Evolutionary conservation across 805 yeast genomes (phyloP), one percentile per base, ranked within the genome.

Genomic region (Candida rishiriensis): DNA sequence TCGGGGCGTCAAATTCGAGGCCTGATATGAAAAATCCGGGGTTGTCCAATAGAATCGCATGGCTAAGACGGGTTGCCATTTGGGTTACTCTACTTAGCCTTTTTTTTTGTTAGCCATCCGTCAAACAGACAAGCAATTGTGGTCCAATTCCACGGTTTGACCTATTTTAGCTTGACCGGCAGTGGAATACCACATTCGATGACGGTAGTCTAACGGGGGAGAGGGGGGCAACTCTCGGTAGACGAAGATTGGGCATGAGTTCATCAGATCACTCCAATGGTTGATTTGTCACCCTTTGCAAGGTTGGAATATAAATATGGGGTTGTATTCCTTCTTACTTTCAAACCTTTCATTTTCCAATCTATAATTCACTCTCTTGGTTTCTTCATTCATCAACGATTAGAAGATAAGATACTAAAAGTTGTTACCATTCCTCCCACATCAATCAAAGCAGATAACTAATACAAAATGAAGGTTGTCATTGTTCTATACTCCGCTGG

Each of bases 401-500:
- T 16, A 21, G 26, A 7, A 16, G 16, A 10, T 26, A 29, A 42
- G 30, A 36, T 29, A 40, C 35, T 42, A 35, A 43, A 30, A 39
- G 26, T 21, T 21, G 7, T 7, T 7, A 21, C 26, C 26, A 21
- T 7, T 21, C 7, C 7, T 5, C 26, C 26, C 26, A 21, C 26
- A 21, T 7, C 4, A 5, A 21, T 32, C 26, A 38, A 29, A 16
- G 31, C 33, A 17, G n/a, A 42, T n/a, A 21, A 26, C n/a, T 14
- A 38, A 37, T 52, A 42, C 28, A 49, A 32, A 31, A 56, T 56
- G 58, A 72, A 72, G 61, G 73, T 81, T 45, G 71, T 81, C 50
- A 65, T 80, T 43, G 83, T 80, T 42, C 70, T 81, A 51, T 81
- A 80, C 70, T 65, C 67, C 50, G 86, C 83, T 45, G 76, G 76